These are phyloP conservation scores for Mycena alexandri DNA, from an alignment of 768 basidiomycete species.

Conservation along the genomic window DNA sequence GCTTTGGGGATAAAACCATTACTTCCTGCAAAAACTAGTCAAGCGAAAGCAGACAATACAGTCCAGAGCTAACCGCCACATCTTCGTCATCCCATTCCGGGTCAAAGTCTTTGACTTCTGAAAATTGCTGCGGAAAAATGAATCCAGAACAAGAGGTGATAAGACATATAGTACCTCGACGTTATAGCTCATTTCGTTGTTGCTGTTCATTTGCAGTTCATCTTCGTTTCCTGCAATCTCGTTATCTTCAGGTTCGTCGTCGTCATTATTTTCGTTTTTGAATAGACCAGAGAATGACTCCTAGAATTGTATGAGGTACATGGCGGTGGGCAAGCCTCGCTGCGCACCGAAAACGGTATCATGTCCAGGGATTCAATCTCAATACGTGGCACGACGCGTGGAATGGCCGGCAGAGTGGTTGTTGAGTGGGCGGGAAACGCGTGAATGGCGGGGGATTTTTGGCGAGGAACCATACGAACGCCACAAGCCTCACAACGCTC, in stretches of 20 bases:
- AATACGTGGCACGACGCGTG: conserved; percentile 24
- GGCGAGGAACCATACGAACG: conserved; percentile 10
- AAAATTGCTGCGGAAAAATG: conserved; percentile 40
- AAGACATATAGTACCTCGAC: conserved; percentile 42
- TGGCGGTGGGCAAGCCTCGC: background rate
- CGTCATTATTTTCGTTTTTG: conserved; percentile 21
- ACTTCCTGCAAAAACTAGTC: conserved; percentile 44
- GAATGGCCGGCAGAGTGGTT: conserved; percentile 11
- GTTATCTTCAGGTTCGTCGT: conserved; percentile 17
- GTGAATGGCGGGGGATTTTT: conserved; percentile 5
- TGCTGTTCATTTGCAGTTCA: conserved; percentile 12
- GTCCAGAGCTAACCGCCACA: conserved; percentile 43
- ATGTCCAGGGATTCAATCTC: conserved; percentile 34
- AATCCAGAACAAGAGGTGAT: background rate
- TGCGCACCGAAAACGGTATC: conserved; percentile 39
- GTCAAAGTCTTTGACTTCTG: conserved; percentile 43
- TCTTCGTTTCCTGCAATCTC: background rate
- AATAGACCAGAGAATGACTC: conserved; percentile 43
- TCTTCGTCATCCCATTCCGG: conserved; percentile 51
- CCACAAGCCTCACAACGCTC: conserved; percentile 33
- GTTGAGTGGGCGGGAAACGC: conserved; percentile 25
- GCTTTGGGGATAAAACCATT: conserved; percentile 49
- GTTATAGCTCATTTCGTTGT: conserved; percentile 46
- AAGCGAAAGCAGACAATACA: background rate
- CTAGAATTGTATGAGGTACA: conserved; percentile 22